Base-by-base conservation (phyloP, 192 early-diverging fungal genomes). In the Backusella tarrabulga region DNA sequence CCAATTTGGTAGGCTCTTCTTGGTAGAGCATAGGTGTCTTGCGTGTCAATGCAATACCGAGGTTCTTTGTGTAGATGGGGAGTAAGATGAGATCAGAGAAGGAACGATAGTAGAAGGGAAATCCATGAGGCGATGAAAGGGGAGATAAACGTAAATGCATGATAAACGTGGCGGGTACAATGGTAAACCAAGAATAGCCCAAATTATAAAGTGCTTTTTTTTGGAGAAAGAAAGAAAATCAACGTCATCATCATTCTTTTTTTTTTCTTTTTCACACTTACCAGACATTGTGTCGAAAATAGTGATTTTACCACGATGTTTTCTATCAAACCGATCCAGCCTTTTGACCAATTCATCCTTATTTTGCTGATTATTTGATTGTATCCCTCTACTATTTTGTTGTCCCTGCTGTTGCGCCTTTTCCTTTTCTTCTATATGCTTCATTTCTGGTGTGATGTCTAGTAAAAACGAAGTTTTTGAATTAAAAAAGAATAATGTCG, bases 101-200 rank as follows among this genome's bases (percentile, higher is more conserved):
- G 0, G 83, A 77, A 1, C 79, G 83, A 26, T 84, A 84, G n/a
- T 75, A 68, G 50, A 80, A 76, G 17, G 83, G 83, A 9, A 80
- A 71, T 1, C 76, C n/a, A 54, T 77, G 29, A 7, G 83, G 83
- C 12, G 83, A 84, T 23, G 83, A 79, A 9, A 77, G 36, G 9
- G 78, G 76, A 0, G 83, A 84, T n/a, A 79, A 60, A 29, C 74
- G 73, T 21, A 80, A 19, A 46, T 84, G 83, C 34, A 84, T 66
- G 4, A 84, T 2, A 2, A 80, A 23, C 3, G 83, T 73, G 6
- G 70, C 41, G 2, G 79, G 73, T 19, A 84, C 40, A 12, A 63
- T 70, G 19, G 40, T 77, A 21, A 84, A 67, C 50, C 77, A 75
- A 17, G 76, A 78, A 73, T 84, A 84, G n/a, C 79, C 79, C 19